Base-by-base conservation (phyloP, 495 filamentous ascomycete genomes). In the Penicillium nucicola region DNA sequence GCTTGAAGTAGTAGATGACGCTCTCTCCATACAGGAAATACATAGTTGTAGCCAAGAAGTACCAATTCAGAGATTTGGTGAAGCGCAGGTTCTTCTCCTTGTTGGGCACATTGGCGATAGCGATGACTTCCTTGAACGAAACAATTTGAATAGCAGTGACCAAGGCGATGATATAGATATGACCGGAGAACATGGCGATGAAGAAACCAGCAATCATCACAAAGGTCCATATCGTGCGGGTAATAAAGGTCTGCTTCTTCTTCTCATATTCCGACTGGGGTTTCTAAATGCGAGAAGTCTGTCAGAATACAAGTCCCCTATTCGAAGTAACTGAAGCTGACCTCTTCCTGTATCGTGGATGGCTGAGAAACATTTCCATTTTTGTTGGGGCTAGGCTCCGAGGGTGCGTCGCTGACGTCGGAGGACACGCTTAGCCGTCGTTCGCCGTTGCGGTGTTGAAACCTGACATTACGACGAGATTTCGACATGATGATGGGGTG, bases 1-100 rank as follows among this genome's bases (percentile, higher is more conserved):
- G 95, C 77, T 97, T 97, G 73, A 99, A 97, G 69, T 99, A 99
- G 72, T 97, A 99, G 52, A 99, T 93, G 55, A 99, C 92, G 56
- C 90, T 96, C 73, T 99, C 95, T 51, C 95, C 95, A 60, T 99
- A 97, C 25, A 99, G 74, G 58, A 95, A 99, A 75, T 97, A 99
- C 93, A 97, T 97, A 47, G 91, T 93, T 14, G 88, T 87, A n/a
- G 90, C 95, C 51, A 99, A 77, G 72, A 95, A 99, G 69, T 99
- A 99, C 95, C 95, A 99, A 65, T 97, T 97, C 62, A 99, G 71
- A 53, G 85, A 86, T 74, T 97, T 96, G 58, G 95, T 97, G 64
- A 96, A 96, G 18, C 86, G 87, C 18, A 97, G 76, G 64, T 92
- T 89, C 69, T 92, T 86, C 53, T 92, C 92, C 52, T 87, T 82